A percentile compares a stretch with the other conserved stretches of the same genome.
Evolutionary conservation across 805 yeast genomes (phyloP).

Genomic region (Barnettozyma californica): DNA sequence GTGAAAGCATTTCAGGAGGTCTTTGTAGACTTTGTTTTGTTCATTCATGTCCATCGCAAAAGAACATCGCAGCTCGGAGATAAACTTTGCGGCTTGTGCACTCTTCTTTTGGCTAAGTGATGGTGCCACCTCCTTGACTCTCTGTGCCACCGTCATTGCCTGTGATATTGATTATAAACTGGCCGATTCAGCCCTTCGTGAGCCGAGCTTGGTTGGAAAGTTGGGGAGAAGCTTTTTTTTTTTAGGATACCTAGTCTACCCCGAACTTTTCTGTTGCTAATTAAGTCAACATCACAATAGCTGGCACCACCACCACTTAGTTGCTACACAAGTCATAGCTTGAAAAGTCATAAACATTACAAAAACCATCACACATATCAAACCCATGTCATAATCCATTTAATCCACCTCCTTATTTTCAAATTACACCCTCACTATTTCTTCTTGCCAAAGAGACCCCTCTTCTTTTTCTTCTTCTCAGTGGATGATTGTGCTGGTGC

Average conservation of each 20-base stretch:
- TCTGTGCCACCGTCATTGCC: too few relatives aligned
- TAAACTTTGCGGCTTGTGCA: not conserved
- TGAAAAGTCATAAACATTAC: not conserved
- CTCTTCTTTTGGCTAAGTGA: not conserved
- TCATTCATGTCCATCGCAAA: not conserved
- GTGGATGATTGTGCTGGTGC: conserved; percentile 37
- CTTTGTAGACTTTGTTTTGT: not conserved
- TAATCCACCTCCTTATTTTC: not conserved
- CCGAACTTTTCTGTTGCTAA: not conserved
- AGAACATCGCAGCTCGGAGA: not conserved
- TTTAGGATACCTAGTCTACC: not conserved
- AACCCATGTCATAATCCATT: not conserved
- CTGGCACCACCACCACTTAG: too few relatives aligned
- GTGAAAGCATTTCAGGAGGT: not conserved
- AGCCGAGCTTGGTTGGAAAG: too few relatives aligned
- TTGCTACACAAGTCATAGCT: not conserved
- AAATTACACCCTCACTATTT: conserved; percentile 23
- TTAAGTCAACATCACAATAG: too few relatives aligned
- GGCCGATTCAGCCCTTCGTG: too few relatives aligned
- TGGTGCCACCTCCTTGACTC: too few relatives aligned
- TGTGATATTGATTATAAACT: too few relatives aligned
- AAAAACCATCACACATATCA: not conserved
- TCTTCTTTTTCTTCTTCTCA: conserved; percentile 63
- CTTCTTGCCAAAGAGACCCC: conserved; percentile 75
- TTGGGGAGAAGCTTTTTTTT: too few relatives aligned